Conservation (phyloP, 495 filamentous ascomycete genomes). For the Aspergillus carlsbadensis region DNA sequence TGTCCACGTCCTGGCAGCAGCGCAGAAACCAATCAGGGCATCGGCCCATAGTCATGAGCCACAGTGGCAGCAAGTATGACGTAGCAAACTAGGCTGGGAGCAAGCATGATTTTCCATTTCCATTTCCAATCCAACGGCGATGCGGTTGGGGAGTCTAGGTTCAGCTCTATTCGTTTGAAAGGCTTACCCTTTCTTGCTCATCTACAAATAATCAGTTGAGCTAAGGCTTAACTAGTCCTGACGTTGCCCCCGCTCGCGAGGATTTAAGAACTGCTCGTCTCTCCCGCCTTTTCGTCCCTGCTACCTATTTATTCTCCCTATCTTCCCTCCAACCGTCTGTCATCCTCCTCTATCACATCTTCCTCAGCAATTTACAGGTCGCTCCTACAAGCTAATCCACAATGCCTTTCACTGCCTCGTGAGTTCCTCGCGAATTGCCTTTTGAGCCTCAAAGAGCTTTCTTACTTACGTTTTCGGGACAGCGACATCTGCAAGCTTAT, state of each 20-base stretch:
- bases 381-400: slow-evolving; percentile 21
- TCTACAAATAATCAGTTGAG: slow-evolving; percentile 6
- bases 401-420: slow-evolving; percentile 68
- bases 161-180: background rate
- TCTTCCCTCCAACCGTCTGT: background rate
- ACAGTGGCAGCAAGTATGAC: slow-evolving; percentile 12
- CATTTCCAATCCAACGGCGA: slow-evolving; percentile 4
- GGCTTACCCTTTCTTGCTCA: background rate
- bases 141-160: background rate
- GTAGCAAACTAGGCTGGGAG: background rate
- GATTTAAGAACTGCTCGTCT: slow-evolving; percentile 11
- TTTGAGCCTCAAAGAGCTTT: background rate
- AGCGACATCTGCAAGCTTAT: slow-evolving; percentile 94
- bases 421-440: slow-evolving; percentile 29
- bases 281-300: background rate
- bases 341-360: background rate
- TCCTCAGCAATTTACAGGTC: background rate
- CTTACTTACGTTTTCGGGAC: slow-evolving; percentile 4
- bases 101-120: background rate
- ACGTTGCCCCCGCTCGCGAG: slow-evolving; percentile 3
- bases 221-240: background rate
- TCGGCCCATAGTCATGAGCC: slow-evolving; percentile 5
- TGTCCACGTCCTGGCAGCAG: background rate
- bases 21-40: slow-evolving; percentile 6
- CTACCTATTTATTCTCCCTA: background rate